phyloP scores from a whole-genome alignment of 2,329 filamentous ascomycete genomes.

The Monilinia laxa region DNA sequence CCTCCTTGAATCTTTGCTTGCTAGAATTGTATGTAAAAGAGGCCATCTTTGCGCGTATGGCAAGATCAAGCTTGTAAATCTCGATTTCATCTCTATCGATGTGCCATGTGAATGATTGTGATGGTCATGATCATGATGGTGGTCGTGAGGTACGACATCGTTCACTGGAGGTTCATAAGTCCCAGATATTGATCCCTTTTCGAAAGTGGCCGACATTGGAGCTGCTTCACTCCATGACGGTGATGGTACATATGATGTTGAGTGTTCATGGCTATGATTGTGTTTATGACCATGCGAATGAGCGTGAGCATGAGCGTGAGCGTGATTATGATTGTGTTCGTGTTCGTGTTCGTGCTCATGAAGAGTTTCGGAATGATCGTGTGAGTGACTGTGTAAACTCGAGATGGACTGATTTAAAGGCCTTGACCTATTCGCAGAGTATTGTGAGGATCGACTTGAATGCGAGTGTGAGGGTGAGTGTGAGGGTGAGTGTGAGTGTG shows the following conservation, averaged over 20 bases:
- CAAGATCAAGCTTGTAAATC: slow-evolving; percentile 72
- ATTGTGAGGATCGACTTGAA: slow-evolving; percentile 34
- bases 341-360: slow-evolving; percentile 27
- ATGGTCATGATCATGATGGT: slow-evolving; percentile 31
- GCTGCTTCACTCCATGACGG: slow-evolving; percentile 32
- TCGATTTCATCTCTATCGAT: slow-evolving; percentile 53
- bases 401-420: slow-evolving; percentile 34
- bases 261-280: slow-evolving; percentile 24
- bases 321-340: slow-evolving; percentile 20
- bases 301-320: too few relatives aligned
- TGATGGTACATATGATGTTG: slow-evolving; percentile 27
- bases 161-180: slow-evolving; percentile 33
- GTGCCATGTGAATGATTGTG: slow-evolving; percentile 35
- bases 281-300: slow-evolving; percentile 13
- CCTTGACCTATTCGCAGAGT: slow-evolving; percentile 30
- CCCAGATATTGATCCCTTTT: slow-evolving; percentile 25
- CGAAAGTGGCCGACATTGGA: slow-evolving; percentile 27
- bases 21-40: slow-evolving; percentile 79
- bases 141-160: slow-evolving; percentile 28
- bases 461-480: slow-evolving; percentile 40
- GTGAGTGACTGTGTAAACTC: slow-evolving; percentile 34
- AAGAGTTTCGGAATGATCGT: slow-evolving; percentile 36
- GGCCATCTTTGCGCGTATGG: slow-evolving; percentile 68
- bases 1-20: slow-evolving; percentile 86
- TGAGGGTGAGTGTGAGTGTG: slow-evolving; percentile 43